Base-by-base conservation (phyloP, 2,329 filamentous ascomycete genomes). In the Lecanosticta acicola region DNA sequence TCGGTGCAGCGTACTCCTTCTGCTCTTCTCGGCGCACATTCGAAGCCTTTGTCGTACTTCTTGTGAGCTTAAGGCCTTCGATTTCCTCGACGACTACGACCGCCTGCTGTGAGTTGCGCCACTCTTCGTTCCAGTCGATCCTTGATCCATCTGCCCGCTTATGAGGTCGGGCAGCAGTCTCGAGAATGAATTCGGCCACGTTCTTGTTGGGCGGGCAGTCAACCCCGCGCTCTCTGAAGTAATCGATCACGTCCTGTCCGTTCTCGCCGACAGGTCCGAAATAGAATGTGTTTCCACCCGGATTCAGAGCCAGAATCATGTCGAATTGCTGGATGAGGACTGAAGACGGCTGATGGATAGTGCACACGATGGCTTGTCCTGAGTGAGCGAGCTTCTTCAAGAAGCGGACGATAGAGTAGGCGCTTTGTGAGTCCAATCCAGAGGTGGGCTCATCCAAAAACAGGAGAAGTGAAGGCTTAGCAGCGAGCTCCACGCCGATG, bases 41-140 rank as follows among this genome's bases (percentile, higher is more conserved):
- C 16, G 59, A 56, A 3, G 58, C 50, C 5, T 50, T 38, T 0
- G 72, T 54, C 56, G 75, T 69, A 59, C 71, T 74, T 43, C 83
- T 77, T 37, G 79, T 75, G 1, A 71, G 62, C 53, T 81, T 78
- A 43, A 89, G 78, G 1, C 72, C 70, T 33, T 81, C 71, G 45
- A 90, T 88, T 56, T 89, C 83, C 9, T 77, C 66, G 4, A 81
- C 65, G 14, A 87, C 69, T 1, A 67, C 63, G 26, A 72, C 69
- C 49, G 79, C 78, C 58, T 88, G 75, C 9, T 78, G 68, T 0
- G 83, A 87, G 36, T 76, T 76, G 19, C 71, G 68, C 85, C 86
- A 90, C 60, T 87, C 83, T 29, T 86, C 77, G 59, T 85, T 83
- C 85, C 85, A 90, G 59, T 88, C 75, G 35, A 86, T 68, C 24